phyloP scores from a whole-genome alignment of 192 early-diverging fungal species.

The Mortierella hygrophila region DNA sequence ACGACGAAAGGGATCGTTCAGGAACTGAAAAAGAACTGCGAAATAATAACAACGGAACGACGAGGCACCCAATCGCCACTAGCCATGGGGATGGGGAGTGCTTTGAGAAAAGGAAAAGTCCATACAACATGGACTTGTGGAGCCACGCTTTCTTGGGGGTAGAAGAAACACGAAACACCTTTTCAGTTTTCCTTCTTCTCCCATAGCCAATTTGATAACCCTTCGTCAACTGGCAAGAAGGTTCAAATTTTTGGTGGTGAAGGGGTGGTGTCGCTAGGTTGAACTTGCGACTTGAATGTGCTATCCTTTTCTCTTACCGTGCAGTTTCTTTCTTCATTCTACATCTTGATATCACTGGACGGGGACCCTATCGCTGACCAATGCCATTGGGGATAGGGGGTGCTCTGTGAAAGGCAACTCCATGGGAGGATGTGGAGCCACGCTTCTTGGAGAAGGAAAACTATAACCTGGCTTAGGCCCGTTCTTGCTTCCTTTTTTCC shows the following conservation, averaged over 20 bases:
- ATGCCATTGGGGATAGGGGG: background rate
- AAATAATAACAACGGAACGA: background rate
- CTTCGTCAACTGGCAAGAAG: background rate
- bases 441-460: background rate
- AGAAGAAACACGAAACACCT: background rate
- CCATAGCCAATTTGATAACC: background rate
- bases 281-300: conserved; percentile 15
- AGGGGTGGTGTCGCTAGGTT: conserved; percentile 15
- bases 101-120: background rate
- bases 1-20: background rate
- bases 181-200: background rate
- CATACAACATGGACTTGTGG: background rate
- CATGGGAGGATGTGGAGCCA: background rate
- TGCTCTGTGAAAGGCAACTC: background rate
- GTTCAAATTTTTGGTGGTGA: background rate
- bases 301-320: conserved; percentile 2
- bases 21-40: background rate
- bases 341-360: background rate
- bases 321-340: background rate
- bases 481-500: background rate
- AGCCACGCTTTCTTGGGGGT: background rate
- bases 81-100: conserved; percentile 1
- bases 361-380: background rate
- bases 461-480: background rate
- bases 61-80: background rate